Conservation (phyloP, 2,329 filamentous ascomycete species). For the Trichoderma sp. region DNA sequence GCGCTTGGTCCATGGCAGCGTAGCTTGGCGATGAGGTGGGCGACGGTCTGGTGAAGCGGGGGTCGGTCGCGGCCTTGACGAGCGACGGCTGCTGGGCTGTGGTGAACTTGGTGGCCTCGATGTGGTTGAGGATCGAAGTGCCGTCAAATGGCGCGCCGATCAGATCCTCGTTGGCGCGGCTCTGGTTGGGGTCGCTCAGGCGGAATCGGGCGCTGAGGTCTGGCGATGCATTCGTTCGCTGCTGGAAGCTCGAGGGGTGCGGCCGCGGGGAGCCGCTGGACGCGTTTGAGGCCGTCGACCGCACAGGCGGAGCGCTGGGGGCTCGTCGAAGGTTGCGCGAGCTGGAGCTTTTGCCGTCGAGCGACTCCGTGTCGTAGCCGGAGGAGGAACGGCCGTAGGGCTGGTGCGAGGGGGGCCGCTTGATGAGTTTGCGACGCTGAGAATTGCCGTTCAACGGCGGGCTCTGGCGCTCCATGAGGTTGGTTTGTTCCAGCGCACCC, state of each 20-base stretch:
- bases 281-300: conserved; percentile 47
- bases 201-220: conserved; percentile 34
- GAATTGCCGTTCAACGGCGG: conserved; percentile 45
- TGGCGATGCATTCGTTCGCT: conserved; percentile 43
- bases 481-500: conserved; percentile 20
- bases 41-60: conserved; percentile 49
- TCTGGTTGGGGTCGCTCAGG: conserved; percentile 29
- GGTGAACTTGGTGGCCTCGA: conserved; percentile 24
- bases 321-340: conserved; percentile 60
- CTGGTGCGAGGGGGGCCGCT: conserved; percentile 55
- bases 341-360: conserved; percentile 54
- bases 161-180: conserved; percentile 49
- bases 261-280: conserved; percentile 39
- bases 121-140: conserved; percentile 54
- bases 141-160: conserved; percentile 66
- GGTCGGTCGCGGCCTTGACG: conserved; percentile 53
- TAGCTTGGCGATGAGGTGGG: conserved; percentile 63
- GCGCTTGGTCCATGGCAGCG: conserved; percentile 39
- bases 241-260: conserved; percentile 21
- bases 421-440: conserved; percentile 60
- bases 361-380: conserved; percentile 52
- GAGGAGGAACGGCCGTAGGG: conserved; percentile 47
- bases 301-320: conserved; percentile 56
- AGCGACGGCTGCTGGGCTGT: conserved; percentile 25
- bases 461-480: conserved; percentile 48